Evolutionary conservation across 192 early-diverging fungal genomes (phyloP).

Genomic region (Coemansia sp.): DNA sequence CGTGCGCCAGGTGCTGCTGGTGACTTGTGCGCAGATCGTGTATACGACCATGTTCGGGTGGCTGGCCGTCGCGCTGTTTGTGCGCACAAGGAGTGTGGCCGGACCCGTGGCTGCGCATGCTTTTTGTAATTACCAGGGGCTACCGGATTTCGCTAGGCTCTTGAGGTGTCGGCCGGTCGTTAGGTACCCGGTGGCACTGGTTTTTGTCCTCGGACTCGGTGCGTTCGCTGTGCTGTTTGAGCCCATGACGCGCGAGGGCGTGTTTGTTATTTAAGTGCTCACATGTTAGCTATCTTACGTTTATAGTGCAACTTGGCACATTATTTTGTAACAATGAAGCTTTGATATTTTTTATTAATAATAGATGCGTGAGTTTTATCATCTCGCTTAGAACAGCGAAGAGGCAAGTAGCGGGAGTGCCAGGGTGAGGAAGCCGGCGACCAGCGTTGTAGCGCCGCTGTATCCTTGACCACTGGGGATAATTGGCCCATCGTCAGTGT

Average conservation of each 20-base stretch:
- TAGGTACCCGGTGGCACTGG: slow-evolving; percentile 22
- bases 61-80: slow-evolving; percentile 28
- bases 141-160: slow-evolving; percentile 15
- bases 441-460: slow-evolving; percentile 9
- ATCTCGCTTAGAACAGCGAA: not conserved
- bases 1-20: not conserved
- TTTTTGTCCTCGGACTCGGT: slow-evolving; percentile 18
- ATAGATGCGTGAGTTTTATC: not conserved
- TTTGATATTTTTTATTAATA: no score
- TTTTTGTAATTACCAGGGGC: slow-evolving; percentile 34
- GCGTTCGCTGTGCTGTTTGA: slow-evolving; percentile 33
- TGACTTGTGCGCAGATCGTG: slow-evolving; percentile 21
- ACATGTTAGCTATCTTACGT: no score
- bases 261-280: slow-evolving; percentile 4
- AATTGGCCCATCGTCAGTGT: slow-evolving; percentile 21
- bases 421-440: not conserved
- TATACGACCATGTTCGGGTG: slow-evolving; percentile 47
- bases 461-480: slow-evolving; percentile 39
- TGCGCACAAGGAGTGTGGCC: slow-evolving; percentile 21
- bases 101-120: slow-evolving; percentile 28
- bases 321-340: no score
- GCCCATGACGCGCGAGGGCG: slow-evolving; percentile 37
- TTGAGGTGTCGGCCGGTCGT: not conserved
- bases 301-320: no score
- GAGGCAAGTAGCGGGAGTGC: not conserved